Base-by-base conservation (phyloP, 1,139 yeast genomes). In the Taphrina wiesneri region DNA sequence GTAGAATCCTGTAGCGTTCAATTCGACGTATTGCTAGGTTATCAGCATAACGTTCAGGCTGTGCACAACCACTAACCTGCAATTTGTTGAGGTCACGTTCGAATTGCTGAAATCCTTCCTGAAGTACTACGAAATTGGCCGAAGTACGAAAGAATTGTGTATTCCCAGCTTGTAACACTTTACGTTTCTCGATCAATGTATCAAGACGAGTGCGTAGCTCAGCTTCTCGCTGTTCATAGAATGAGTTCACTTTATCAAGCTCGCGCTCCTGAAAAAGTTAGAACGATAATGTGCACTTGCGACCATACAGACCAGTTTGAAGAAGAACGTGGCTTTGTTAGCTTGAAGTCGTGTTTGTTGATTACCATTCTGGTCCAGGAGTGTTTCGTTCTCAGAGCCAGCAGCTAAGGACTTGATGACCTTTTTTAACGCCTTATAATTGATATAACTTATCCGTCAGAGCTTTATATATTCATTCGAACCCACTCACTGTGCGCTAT, bases 1-100 rank as follows among this genome's bases (percentile, higher is more conserved):
- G 34, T 95, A 86, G 76, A 93, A 93, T 19, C 98, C 99, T 0
- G 96, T 90, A 73, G 93, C 97, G 74, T 93, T 93, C 69, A 93
- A 80, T 75, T 92, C 97, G 52, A 93, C 91, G 76, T 90, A 93
- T 76, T 92, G 97, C 74, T 54, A n/a, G 7, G 2, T 53, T 23
- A 7, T 36, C 4, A 43, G 25, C 21, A n/a, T 13, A 32, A 43
- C 26, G 3, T 21, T 56, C 7, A 2, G 6, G 7, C 9, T n/a
- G 13, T 13, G 11, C 17, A 25, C 25, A n/a, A 11, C n/a, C n/a
- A 28, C 45, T 13, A 6, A 54, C 59, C 59, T 52, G 62, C 39
- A 52, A 26, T 67, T 96, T 82, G 70, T 89, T 87, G 70, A 93
- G 80, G 75, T 93, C 98, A 71, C 92, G 89, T 65, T 96, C 88